phyloP scores from a whole-genome alignment of 1,284 basidiomycete species.

The Thelephora terrestris region DNA sequence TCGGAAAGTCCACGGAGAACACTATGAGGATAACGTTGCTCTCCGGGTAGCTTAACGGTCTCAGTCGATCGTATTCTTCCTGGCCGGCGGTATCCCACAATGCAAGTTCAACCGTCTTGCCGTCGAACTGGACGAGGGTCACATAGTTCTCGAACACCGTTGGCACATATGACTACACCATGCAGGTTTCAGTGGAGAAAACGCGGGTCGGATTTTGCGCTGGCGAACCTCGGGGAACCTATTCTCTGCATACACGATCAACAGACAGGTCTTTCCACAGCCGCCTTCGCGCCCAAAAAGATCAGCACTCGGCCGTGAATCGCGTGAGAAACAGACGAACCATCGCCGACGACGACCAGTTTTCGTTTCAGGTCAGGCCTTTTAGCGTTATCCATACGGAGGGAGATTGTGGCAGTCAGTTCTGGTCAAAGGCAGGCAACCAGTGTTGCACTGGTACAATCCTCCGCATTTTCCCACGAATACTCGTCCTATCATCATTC shows the following conservation, averaged over 20 bases:
- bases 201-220: constrained; percentile 2
- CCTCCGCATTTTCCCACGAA: no score
- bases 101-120: constrained; percentile 87
- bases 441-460: no score
- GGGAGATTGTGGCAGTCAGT: constrained; percentile 1
- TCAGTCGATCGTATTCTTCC: constrained; percentile 93
- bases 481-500: constrained; percentile 21
- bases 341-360: constrained; percentile 85
- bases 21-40: constrained; percentile 95
- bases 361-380: constrained; percentile 82
- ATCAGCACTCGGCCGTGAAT: background rate
- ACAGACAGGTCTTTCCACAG: constrained; percentile 84
- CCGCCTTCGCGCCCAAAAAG: constrained; percentile 38
- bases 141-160: constrained; percentile 99
- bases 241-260: constrained; percentile 95
- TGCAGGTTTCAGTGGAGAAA: background rate
- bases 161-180: constrained; percentile 80
- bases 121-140: constrained; percentile 81
- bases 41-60: constrained; percentile 93
- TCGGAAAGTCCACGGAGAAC: constrained; percentile 96
- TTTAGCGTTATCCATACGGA: constrained; percentile 2
- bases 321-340: constrained; percentile 34
- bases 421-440: no score
- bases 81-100: constrained; percentile 98
- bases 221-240: constrained; percentile 87